A percentile compares a stretch with the other conserved stretches of the same genome.
These are phyloP conservation scores for Rhodotorula mucilaginosa DNA, from an alignment of 1,284 basidiomycete species.

Conservation along the genomic window DNA sequence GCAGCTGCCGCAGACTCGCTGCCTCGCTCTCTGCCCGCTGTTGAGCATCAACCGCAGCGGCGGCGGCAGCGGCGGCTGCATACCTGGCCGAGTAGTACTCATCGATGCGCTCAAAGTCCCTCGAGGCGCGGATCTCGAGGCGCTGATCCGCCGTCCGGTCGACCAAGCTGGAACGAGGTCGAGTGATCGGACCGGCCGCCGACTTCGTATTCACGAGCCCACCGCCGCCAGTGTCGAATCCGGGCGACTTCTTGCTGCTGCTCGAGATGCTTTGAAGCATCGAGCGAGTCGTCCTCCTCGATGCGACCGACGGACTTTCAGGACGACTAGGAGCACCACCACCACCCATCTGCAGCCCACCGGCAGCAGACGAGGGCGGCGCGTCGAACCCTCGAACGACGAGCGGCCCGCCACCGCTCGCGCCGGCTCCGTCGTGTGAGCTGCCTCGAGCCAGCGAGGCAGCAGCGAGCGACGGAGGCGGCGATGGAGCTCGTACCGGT, in stretches of 20 bases:
- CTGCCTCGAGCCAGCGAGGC: background rate
- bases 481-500: background rate
- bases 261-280: too few relatives aligned
- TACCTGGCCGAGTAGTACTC: constrained; percentile 8
- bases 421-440: background rate
- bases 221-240: background rate
- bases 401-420: background rate
- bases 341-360: too few relatives aligned
- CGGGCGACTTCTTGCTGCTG: background rate
- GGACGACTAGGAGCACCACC: background rate
- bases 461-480: background rate
- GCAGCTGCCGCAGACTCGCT: background rate
- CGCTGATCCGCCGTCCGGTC: constrained; percentile 8
- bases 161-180: constrained; percentile 5
- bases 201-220: background rate
- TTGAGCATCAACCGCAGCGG: too few relatives aligned
- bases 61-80: background rate
- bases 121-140: constrained; percentile 17
- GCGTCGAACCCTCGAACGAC: constrained; percentile 9
- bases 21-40: background rate
- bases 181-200: background rate
- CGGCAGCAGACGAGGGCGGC: background rate
- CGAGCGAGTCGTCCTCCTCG: background rate
- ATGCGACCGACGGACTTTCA: background rate
- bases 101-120: constrained; percentile 24